Percentiles rank a stretch among this genome's conserved stretches.
phyloP scores from a whole-genome alignment of 148 eudicot species.

The Euryodendron excelsum region DNA sequence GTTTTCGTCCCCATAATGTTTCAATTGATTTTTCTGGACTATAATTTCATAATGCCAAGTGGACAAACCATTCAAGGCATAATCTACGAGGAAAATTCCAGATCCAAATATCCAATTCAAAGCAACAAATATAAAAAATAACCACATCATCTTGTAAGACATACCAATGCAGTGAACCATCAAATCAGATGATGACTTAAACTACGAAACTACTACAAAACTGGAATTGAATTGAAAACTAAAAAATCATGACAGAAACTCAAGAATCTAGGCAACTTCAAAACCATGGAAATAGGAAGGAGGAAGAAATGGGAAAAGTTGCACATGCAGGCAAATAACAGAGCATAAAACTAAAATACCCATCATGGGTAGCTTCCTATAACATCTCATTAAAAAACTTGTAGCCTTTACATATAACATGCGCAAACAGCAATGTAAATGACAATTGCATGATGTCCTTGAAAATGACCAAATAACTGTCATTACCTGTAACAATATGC shows the following conservation, averaged over 20 bases:
- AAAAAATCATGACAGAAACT: no score
- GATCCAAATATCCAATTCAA: neutral
- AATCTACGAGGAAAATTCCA: neutral
- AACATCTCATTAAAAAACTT: neutral
- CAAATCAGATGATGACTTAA: neutral
- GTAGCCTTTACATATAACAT: neutral
- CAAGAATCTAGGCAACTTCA: no score
- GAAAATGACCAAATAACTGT: slow-evolving; percentile 2
- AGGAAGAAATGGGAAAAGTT: neutral
- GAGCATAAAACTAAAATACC: neutral
- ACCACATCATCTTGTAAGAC: neutral
- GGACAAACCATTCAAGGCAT: no score
- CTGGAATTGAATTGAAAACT: neutral
- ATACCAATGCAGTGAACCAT: neutral
- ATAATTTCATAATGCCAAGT: no score
- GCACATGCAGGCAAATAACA: no score
- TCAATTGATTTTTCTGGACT: neutral
- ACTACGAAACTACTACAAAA: neutral
- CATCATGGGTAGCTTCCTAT: neutral
- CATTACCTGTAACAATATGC: slow-evolving; percentile 86
- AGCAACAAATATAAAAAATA: neutral
- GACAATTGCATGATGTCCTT: neutral
- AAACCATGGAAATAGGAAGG: neutral
- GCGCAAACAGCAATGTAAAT: neutral
- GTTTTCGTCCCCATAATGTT: neutral